Evolutionary conservation across 2,329 filamentous ascomycete species (phyloP).

Genomic region (Alternaria brassicae): DNA sequence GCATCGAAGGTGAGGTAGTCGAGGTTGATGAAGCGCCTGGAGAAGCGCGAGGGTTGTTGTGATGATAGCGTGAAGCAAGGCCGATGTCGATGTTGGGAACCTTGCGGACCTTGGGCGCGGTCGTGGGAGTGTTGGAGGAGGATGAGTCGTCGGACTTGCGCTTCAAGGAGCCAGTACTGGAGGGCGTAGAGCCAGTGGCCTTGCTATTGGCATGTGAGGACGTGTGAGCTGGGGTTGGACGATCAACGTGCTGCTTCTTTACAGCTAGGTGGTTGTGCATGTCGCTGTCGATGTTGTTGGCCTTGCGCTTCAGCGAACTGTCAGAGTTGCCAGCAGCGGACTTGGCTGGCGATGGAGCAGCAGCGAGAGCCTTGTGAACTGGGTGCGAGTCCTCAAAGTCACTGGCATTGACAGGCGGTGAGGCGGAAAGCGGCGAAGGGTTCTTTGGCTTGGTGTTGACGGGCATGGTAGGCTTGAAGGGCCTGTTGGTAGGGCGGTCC

Average conservation of each 20-base stretch:
- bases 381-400: conserved; percentile 59
- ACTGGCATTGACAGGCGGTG: conserved; percentile 67
- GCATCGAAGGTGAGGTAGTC: conserved; percentile 43
- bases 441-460: conserved; percentile 64
- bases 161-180: conserved; percentile 49
- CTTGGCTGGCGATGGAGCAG: conserved; percentile 46
- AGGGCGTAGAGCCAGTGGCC: conserved; percentile 38
- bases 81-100: conserved; percentile 45
- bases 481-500: conserved; percentile 27
- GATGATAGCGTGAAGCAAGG: conserved; percentile 46
- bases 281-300: conserved; percentile 48
- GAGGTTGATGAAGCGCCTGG: conserved; percentile 46
- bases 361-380: conserved; percentile 48
- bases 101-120: conserved; percentile 42
- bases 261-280: conserved; percentile 46
- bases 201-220: conserved; percentile 40
- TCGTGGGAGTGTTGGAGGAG: conserved; percentile 38
- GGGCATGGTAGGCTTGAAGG: conserved; percentile 41
- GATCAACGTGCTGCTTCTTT: conserved; percentile 45
- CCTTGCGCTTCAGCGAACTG: conserved; percentile 51
- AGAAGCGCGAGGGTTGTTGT: conserved; percentile 42
- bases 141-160: conserved; percentile 55
- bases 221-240: conserved; percentile 39
- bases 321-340: conserved; percentile 43
- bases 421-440: conserved; percentile 67